A percentile compares a stretch with the other conserved stretches of the same genome.
These are phyloP conservation scores for Leishmania mexicana DNA, from an alignment of 208 protist species.

Conservation along the genomic window DNA sequence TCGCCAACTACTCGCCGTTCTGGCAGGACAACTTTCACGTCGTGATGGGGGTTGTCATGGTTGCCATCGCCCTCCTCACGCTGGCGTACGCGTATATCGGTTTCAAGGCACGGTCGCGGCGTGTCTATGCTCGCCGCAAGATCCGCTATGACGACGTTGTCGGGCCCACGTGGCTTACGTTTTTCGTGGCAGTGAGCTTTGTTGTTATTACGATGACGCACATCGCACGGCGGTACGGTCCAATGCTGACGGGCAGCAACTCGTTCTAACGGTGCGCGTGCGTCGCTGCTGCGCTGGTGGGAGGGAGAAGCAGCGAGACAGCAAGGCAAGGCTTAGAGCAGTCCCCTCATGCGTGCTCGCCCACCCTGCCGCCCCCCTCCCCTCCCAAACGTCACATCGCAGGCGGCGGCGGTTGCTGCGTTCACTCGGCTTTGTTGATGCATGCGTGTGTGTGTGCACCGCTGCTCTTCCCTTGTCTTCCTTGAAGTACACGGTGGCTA, in stretches of 20 bases:
- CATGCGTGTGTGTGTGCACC: neutral
- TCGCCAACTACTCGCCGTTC: conserved; percentile 44
- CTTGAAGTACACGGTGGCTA: too few relatives aligned
- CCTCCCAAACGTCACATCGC: neutral
- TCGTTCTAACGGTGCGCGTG: conserved; percentile 42
- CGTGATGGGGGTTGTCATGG: conserved; percentile 57
- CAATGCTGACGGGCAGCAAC: conserved; percentile 81
- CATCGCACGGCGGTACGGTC: conserved; percentile 77
- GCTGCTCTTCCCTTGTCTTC: too few relatives aligned
- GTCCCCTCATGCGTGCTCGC: neutral
- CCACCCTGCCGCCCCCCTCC: neutral
- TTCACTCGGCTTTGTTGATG: neutral
- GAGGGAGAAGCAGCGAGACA: neutral
- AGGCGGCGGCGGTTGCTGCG: neutral
- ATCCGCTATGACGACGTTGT: conserved; percentile 82
- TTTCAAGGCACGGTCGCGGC: conserved; percentile 72
- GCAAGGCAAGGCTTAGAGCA: neutral
- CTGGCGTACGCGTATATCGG: conserved; percentile 73
- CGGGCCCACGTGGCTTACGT: conserved; percentile 70
- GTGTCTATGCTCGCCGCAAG: conserved; percentile 86
- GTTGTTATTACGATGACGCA: conserved; percentile 49
- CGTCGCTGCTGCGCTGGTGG: neutral
- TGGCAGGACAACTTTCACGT: conserved; percentile 79
- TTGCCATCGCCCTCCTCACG: conserved; percentile 53
- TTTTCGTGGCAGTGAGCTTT: conserved; percentile 57